These are phyloP conservation scores for Sporothrix globosa DNA, from an alignment of 2,329 filamentous ascomycete species.

Conservation along the genomic window DNA sequence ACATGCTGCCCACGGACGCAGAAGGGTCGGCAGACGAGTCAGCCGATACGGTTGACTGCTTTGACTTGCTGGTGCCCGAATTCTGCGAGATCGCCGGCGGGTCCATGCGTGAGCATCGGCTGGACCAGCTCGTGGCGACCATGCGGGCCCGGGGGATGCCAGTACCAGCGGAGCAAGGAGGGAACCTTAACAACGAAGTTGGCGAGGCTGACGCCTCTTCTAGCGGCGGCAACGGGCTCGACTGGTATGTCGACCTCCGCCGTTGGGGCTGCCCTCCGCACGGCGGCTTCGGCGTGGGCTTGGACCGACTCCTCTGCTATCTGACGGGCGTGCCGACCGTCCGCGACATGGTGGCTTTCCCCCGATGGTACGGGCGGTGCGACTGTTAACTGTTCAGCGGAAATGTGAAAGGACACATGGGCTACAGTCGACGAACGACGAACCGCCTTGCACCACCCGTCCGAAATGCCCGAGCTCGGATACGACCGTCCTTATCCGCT, in stretches of 20 bases:
- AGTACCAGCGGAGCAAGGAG: not conserved
- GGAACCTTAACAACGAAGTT: too few relatives aligned
- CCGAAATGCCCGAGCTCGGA: not conserved
- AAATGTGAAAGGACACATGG: not conserved
- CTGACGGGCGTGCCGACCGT: slow-evolving; percentile 79
- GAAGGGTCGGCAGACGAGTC: not conserved
- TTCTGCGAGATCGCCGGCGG: slow-evolving; percentile 86
- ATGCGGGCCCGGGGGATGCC: slow-evolving; percentile 32
- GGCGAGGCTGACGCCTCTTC: not conserved
- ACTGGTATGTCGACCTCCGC: slow-evolving; percentile 88
- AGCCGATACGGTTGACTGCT: slow-evolving; percentile 75
- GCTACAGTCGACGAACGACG: too few relatives aligned
- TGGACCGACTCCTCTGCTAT: slow-evolving; percentile 84
- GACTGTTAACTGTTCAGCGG: slow-evolving; percentile 52
- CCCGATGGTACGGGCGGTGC: slow-evolving; percentile 69
- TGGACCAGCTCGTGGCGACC: slow-evolving; percentile 27
- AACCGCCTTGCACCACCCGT: too few relatives aligned
- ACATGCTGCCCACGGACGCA: slow-evolving; percentile 51
- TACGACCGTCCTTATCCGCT: not conserved
- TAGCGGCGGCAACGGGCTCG: slow-evolving; percentile 50
- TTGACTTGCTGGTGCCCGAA: slow-evolving; percentile 84
- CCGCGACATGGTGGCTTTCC: slow-evolving; percentile 84
- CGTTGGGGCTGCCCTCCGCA: slow-evolving; percentile 91
- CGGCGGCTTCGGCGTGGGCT: slow-evolving; percentile 87
- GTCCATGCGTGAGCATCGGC: slow-evolving; percentile 79